phyloP scores from a whole-genome alignment of 176 grass and related monocot genomes.

The Aegilops speltoides region DNA sequence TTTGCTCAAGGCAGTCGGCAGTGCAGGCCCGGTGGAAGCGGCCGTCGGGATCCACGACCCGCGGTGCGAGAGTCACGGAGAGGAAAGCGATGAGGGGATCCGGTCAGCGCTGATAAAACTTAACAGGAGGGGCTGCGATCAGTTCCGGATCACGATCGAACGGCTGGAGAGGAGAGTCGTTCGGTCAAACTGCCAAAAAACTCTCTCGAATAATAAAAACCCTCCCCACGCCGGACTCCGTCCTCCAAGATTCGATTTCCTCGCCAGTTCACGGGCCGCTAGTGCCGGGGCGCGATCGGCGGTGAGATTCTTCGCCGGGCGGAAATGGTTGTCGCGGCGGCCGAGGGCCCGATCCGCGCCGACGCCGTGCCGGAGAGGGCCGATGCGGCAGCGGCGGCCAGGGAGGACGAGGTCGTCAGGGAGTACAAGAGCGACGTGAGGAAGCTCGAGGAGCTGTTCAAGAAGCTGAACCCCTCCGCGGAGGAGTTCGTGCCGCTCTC shows the following conservation, averaged over 20 bases:
- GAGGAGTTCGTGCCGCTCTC: constrained; percentile 91
- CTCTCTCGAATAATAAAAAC: too few species aligned
- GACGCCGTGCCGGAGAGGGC: constrained; percentile 26
- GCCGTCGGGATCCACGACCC: too few species aligned
- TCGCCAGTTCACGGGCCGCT: neutral
- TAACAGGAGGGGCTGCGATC: too few species aligned
- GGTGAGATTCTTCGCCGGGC: neutral
- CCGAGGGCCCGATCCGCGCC: constrained; percentile 33
- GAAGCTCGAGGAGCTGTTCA: constrained; percentile 89
- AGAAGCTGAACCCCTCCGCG: constrained; percentile 87
- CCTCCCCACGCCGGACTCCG: neutral
- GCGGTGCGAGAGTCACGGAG: too few species aligned
- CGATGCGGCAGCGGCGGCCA: constrained; percentile 3
- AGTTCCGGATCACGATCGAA: too few species aligned
- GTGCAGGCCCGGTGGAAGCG: too few species aligned
- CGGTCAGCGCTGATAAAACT: too few species aligned
- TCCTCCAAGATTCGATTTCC: neutral
- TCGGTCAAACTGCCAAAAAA: too few species aligned
- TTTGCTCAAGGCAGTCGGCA: too few species aligned
- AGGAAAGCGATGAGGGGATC: too few species aligned
- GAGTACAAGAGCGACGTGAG: constrained; percentile 86
- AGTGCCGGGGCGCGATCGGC: too few species aligned
- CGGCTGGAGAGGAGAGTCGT: too few species aligned
- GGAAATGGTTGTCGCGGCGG: constrained; percentile 6
- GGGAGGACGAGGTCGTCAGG: constrained; percentile 51